Base-by-base conservation (phyloP, 495 filamentous ascomycete genomes). In the Aspergillus nidulans region DNA sequence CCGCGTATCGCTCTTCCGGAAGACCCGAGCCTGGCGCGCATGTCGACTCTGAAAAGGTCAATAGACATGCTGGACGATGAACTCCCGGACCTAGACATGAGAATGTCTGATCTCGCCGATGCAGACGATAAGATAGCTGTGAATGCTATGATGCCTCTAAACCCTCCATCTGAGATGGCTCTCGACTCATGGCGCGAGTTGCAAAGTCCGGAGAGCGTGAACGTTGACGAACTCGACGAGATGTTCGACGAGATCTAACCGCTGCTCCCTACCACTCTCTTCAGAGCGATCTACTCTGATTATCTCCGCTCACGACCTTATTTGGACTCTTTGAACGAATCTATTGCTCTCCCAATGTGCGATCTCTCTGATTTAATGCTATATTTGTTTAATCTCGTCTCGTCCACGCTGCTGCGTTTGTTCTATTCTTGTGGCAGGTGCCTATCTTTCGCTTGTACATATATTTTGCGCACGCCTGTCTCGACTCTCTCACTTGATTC, bases 161-260 rank as follows among this genome's bases (percentile, higher is more conserved):
- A 83, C 52, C 58, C 67, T 55, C 59, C 68, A 19, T 42, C 63
- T 15, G 74, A 73, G 47, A 63, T 67, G 45, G 50, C 59, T 18
- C 66, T 76, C 49, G 72, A 73, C 52, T 77, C 75, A 20, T 76
- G 72, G 72, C 64, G 85, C 71, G 87, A 91, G 58, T 75, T 88
- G 58, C 79, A 84, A 55, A 92, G 86, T 68, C 91, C 91, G 0
- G 94, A 97, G 71, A 89, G 82, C 49, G 84, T 98, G 47, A 90
- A 90, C 70, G 79, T 98, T 30, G 88, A 95, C 42, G 94, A 98
- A 77, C 81, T 98, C 2, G 94, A 98, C 65, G 85, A 91, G 53
- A 80, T 97, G 74, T 81, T 98, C 67, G 75, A 68, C 48, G 75
- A 76, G 59, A 71, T 77, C 61, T 77, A 64, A 71, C 25, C 25